Base-by-base conservation (phyloP, 2,329 filamentous ascomycete species). In the Fusarium tuaranense region DNA sequence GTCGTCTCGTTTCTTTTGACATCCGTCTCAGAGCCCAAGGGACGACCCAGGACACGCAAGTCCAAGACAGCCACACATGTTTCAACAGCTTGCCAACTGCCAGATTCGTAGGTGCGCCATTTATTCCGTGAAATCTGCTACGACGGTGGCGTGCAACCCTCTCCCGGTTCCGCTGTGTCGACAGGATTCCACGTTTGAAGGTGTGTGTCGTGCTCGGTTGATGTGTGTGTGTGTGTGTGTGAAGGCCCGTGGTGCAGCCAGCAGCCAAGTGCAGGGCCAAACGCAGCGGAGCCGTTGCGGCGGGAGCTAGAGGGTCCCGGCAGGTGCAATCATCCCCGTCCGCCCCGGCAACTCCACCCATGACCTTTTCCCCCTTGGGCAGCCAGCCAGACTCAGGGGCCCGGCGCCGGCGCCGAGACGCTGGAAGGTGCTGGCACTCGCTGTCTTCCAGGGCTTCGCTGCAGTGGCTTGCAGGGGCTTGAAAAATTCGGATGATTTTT, bases 131-230 rank as follows among this genome's bases (percentile, higher is more conserved):
- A 64, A 65, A 65, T 65, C 53, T 72, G 61, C 65, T 70, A 60
- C 68, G 51, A 61, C 44, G 46, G 71, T 74, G 73, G 67, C 72
- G 73, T 75, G 61, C 73, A 74, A 69, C 73, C 72, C 74, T 57
- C 65, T 69, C 57, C 39, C 18, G 27, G 46, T 61, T 46, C 62
- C 51, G 48, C 58, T 25, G 51, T 36, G 58, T 48, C 65, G 53
- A 70, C 36, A 64, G 55, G 63, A 67, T 73, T 59, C 27, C 36
- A 57, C 36, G 58, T 39, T 22, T 41, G 36, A n/a, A 60, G 68
- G 51, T 71, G 69, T 69, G 72, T 73, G 72, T 75, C 69, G 58
- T 69, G 58, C 65, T 57, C 64, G 48, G 44, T 55, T 57, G 59
- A 63, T 67, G 34, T 36, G 10, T 13, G 32, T 34, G 32, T 32